These are phyloP conservation scores for Aspergillus japonicus DNA, from an alignment of 2,329 filamentous ascomycete species.

Conservation along the genomic window DNA sequence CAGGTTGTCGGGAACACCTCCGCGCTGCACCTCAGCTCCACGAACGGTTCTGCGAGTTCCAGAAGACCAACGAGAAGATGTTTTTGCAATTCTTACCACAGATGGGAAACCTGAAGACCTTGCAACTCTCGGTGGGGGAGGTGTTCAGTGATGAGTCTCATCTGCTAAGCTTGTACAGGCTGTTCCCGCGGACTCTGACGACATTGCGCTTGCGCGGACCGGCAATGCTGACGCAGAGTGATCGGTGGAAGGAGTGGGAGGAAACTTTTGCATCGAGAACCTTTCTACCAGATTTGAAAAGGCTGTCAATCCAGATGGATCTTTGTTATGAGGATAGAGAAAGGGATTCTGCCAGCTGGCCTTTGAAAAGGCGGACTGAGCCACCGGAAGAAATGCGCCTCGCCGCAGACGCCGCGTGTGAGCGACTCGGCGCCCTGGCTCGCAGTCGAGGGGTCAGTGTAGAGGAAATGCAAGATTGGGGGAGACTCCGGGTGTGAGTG, in stretches of 20 bases:
- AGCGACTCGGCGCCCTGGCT: conserved; percentile 18
- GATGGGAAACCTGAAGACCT: conserved; percentile 15
- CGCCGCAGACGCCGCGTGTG: conserved; percentile 19
- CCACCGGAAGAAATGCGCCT: conserved; percentile 25
- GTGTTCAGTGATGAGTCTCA: conserved; percentile 18
- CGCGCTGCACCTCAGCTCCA: too few species aligned
- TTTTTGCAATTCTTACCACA: conserved; percentile 8
- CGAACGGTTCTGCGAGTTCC: too few species aligned
- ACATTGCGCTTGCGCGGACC: conserved; percentile 27
- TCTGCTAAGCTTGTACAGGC: conserved; percentile 20
- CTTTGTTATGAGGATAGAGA: too few species aligned
- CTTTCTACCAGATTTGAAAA: too few species aligned
- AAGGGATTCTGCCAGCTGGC: conserved; percentile 12
- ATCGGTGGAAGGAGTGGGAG: conserved; percentile 25
- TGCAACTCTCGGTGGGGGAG: conserved; percentile 24
- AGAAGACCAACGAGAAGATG: too few species aligned
- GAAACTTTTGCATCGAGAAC: conserved; percentile 15
- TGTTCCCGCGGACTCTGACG: conserved; percentile 24
- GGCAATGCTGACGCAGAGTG: conserved; percentile 18
- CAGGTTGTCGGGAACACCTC: too few species aligned
- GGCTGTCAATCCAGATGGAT: too few species aligned
- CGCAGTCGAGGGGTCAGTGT: conserved; percentile 19
- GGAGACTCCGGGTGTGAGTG: neutral
- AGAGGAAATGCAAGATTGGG: conserved; percentile 16
- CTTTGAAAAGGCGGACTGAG: conserved; percentile 21